phyloP scores from a whole-genome alignment of 1,284 basidiomycete genomes.

The Cryptococcus maquisensis region DNA sequence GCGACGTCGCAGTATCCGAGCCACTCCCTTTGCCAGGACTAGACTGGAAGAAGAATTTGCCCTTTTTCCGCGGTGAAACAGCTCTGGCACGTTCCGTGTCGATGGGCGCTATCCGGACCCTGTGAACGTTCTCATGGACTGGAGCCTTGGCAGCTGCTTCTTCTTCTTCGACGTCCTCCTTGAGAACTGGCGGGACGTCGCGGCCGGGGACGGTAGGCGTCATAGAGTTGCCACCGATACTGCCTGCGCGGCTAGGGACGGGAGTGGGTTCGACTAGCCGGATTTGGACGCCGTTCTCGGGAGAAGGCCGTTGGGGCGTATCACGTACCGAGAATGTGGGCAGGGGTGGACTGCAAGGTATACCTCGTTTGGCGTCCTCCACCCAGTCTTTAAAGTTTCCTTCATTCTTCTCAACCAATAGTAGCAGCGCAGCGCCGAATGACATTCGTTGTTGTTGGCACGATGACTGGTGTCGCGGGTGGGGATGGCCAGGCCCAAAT shows the following conservation, averaged over 20 bases:
- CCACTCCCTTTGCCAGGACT: conserved; percentile 30
- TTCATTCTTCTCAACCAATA: conserved; percentile 37
- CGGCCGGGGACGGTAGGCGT: conserved; percentile 7
- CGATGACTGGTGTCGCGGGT: no score
- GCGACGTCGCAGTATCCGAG: conserved; percentile 22
- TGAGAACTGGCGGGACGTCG: conserved; percentile 11
- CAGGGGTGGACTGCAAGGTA: conserved; percentile 3
- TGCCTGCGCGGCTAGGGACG: conserved; percentile 40
- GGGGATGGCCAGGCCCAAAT: conserved; percentile 16
- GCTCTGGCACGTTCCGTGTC: background rate
- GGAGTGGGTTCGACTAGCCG: conserved; percentile 46
- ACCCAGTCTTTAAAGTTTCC: conserved; percentile 45
- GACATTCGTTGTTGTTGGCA: conserved; percentile 4
- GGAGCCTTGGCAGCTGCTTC: background rate
- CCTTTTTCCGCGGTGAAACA: conserved; percentile 13
- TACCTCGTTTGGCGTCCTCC: conserved; percentile 34
- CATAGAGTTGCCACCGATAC: conserved; percentile 31
- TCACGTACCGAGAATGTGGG: conserved; percentile 28
- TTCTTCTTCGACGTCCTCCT: conserved; percentile 24
- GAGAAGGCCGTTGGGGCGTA: conserved; percentile 18
- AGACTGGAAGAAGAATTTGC: conserved; percentile 33
- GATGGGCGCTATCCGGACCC: conserved; percentile 1
- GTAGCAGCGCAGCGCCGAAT: conserved; percentile 36
- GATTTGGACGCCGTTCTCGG: conserved; percentile 34
- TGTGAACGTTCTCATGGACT: background rate